These are phyloP conservation scores for Rickenella mellea DNA, from an alignment of 768 basidiomycete species.

Conservation along the genomic window DNA sequence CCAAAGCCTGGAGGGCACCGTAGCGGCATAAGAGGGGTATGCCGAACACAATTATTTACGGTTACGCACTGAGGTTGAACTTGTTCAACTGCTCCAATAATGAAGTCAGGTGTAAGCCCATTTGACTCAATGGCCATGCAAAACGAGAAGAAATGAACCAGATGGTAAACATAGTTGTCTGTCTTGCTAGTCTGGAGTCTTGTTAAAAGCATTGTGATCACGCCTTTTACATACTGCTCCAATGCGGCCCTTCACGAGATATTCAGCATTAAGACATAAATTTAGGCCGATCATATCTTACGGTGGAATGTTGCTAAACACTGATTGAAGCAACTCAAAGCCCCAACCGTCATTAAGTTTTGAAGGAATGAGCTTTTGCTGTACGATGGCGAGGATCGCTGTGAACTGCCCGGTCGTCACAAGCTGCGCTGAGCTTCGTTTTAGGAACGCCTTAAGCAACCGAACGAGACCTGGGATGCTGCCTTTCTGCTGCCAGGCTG, in stretches of 20 bases:
- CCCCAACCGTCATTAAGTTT: slow-evolving; percentile 87
- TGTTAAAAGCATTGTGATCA: slow-evolving; percentile 70
- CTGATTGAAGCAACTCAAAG: slow-evolving; percentile 76
- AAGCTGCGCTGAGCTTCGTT: slow-evolving; percentile 61
- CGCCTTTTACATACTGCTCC: slow-evolving; percentile 62
- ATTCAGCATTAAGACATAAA: neutral
- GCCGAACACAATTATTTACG: neutral
- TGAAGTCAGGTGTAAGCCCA: slow-evolving; percentile 67
- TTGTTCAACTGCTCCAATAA: slow-evolving; percentile 69
- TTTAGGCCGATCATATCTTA: too few relatives aligned
- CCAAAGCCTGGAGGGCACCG: slow-evolving; percentile 49
- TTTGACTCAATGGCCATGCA: slow-evolving; percentile 65
- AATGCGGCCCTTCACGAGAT: slow-evolving; percentile 41
- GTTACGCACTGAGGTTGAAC: slow-evolving; percentile 72
- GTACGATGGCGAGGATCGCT: slow-evolving; percentile 76
- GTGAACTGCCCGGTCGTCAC: slow-evolving; percentile 61
- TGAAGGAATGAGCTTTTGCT: slow-evolving; percentile 82
- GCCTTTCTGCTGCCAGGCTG: slow-evolving; percentile 89
- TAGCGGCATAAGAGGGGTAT: neutral
- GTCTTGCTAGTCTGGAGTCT: slow-evolving; percentile 86
- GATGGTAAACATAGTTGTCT: slow-evolving; percentile 75
- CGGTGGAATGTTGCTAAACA: slow-evolving; percentile 67
- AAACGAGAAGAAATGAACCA: slow-evolving; percentile 72
- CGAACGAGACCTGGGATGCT: slow-evolving; percentile 90
- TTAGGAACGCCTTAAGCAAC: slow-evolving; percentile 75